Evolutionary conservation across 2,329 filamentous ascomycete genomes (phyloP).

Genomic region (Colletotrichum liaoningense): DNA sequence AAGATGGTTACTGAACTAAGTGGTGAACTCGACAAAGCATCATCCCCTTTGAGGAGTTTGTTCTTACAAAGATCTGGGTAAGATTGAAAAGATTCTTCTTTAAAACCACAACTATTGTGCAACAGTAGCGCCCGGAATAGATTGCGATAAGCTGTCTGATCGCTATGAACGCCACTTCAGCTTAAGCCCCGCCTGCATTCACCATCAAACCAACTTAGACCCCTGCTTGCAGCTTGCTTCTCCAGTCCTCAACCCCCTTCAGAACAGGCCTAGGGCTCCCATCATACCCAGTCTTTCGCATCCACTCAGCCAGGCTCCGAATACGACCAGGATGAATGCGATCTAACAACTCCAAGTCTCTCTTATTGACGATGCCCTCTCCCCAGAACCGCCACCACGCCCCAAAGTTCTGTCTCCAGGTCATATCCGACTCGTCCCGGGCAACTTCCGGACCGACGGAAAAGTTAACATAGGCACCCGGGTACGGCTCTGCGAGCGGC

Average conservation of each 20-base stretch:
- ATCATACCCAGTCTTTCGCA: not conserved
- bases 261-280: not conserved
- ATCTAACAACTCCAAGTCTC: conserved; percentile 62
- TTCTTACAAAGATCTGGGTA: not conserved
- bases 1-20: too few species aligned
- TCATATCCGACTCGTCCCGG: conserved; percentile 36
- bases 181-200: not conserved
- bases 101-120: too few species aligned
- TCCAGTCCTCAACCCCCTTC: not conserved
- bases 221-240: not conserved
- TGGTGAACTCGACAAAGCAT: too few species aligned
- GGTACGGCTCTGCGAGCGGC: conserved; percentile 20
- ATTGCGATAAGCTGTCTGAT: not conserved
- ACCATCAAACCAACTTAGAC: not conserved
- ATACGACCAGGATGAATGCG: conserved; percentile 61
- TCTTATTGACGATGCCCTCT: conserved; percentile 17
- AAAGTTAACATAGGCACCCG: conserved; percentile 32
- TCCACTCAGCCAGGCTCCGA: conserved; percentile 59
- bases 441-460: conserved; percentile 25
- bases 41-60: not conserved
- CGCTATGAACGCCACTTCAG: not conserved
- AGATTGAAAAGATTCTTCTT: not conserved
- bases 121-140: not conserved
- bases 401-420: not conserved
- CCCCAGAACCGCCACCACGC: not conserved